Percentiles rank a stretch among this genome's conserved stretches.
phyloP scores from a whole-genome alignment of 2,329 filamentous ascomycete genomes.

The Fusarium proliferatum region DNA sequence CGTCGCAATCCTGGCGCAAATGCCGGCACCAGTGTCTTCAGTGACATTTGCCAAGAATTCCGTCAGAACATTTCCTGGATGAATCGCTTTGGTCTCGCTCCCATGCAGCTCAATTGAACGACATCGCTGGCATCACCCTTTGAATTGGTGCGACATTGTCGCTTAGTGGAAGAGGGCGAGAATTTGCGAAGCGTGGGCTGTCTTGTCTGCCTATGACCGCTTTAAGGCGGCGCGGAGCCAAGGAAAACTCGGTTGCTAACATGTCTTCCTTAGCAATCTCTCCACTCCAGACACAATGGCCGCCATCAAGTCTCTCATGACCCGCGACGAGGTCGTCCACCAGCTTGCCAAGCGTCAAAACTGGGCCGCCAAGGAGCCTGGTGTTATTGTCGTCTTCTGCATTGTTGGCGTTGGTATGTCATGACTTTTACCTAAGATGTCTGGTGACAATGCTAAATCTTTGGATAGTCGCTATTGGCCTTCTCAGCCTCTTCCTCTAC shows the following conservation, averaged over 20 bases:
- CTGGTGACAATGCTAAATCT: conserved; percentile 27
- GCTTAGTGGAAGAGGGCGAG: conserved; percentile 20
- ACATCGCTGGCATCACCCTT: background rate
- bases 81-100: background rate
- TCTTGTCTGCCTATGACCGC: background rate
- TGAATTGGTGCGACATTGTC: conserved; percentile 17
- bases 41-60: conserved; percentile 30
- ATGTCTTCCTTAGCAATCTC: conserved; percentile 40
- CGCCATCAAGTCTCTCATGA: conserved; percentile 53
- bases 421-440: background rate
- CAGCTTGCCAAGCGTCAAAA: conserved; percentile 56
- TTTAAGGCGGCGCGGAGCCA: background rate
- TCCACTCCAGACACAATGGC: conserved; percentile 53
- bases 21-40: conserved; percentile 8
- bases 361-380: conserved; percentile 54
- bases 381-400: conserved; percentile 58
- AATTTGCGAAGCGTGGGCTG: background rate
- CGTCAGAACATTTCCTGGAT: conserved; percentile 1
- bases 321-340: conserved; percentile 52
- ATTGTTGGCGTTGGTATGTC: conserved; percentile 56
- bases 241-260: conserved; percentile 9
- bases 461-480: conserved; percentile 47
- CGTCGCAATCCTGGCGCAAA: conserved; percentile 24
- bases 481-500: conserved; percentile 48
- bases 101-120: conserved; percentile 20